Evolutionary conservation across 805 yeast genomes (phyloP).

Genomic region (Lipomyces mesembrius): DNA sequence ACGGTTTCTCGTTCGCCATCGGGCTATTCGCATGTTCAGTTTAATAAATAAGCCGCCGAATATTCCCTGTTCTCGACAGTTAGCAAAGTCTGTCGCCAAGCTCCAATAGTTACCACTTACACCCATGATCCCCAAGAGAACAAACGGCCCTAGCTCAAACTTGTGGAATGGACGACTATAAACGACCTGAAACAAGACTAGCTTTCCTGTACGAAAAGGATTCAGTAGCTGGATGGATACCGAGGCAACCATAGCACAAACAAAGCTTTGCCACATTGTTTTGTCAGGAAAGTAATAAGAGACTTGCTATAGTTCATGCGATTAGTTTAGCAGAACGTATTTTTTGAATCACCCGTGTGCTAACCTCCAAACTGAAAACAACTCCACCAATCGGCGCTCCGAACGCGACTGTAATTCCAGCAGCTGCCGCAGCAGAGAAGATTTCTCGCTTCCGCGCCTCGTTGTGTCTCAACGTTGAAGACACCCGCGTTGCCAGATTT

Average conservation of each 20-base stretch:
- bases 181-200: constrained; percentile 67
- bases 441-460: constrained; percentile 64
- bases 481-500: constrained; percentile 46
- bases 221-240: constrained; percentile 59
- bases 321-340: neutral
- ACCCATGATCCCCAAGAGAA: constrained; percentile 70
- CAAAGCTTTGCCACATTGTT: constrained; percentile 82
- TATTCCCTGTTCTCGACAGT: constrained; percentile 19
- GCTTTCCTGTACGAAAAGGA: constrained; percentile 56
- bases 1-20: constrained; percentile 36
- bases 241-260: constrained; percentile 75
- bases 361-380: constrained; percentile 56
- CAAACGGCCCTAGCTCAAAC: constrained; percentile 72
- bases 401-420: constrained; percentile 84
- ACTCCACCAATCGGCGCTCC: constrained; percentile 91
- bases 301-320: constrained; percentile 57
- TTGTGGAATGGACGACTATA: constrained; percentile 69
- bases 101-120: constrained; percentile 61
- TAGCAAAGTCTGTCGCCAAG: constrained; percentile 50
- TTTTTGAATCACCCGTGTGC: neutral
- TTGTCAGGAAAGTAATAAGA: constrained; percentile 66
- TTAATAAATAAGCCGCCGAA: constrained; percentile 29
- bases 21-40: constrained; percentile 36
- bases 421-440: constrained; percentile 74
- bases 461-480: constrained; percentile 47